Evolutionary conservation across 2,329 filamentous ascomycete genomes (phyloP).

Genomic region (Ophiostoma sp.): DNA sequence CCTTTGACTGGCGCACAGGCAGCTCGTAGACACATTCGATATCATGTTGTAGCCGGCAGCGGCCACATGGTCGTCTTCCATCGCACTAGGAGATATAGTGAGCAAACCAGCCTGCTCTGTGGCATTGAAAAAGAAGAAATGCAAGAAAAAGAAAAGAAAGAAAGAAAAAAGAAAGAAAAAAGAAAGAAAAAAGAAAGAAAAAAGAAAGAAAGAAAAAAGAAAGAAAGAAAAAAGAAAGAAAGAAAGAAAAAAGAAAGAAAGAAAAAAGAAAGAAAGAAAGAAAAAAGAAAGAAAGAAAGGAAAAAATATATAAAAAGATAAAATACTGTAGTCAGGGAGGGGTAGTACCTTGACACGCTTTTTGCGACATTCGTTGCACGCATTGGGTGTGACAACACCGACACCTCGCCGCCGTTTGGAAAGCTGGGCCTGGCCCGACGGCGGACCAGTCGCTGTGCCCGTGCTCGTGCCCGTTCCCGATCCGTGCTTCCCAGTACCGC

Average conservation of each 20-base stretch:
- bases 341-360: slow-evolving; percentile 53
- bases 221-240: no score
- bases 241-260: no score
- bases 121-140: not conserved
- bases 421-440: slow-evolving; percentile 7
- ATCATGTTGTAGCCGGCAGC: slow-evolving; percentile 52
- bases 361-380: slow-evolving; percentile 57
- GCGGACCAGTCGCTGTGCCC: not conserved
- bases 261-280: no score
- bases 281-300: no score
- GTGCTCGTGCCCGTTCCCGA: not conserved
- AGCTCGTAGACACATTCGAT: slow-evolving; percentile 57
- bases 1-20: slow-evolving; percentile 59
- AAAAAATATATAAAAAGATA: no score
- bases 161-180: no score
- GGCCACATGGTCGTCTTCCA: slow-evolving; percentile 50
- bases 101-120: not conserved
- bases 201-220: no score
- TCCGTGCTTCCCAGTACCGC: not conserved
- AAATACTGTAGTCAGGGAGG: not conserved
- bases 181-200: no score
- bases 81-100: slow-evolving; percentile 46
- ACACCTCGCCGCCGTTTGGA: slow-evolving; percentile 49
- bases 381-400: slow-evolving; percentile 55
- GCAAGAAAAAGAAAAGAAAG: no score